phyloP scores from a whole-genome alignment of 202 grass and related monocot species.

The Setaria italica region DNA sequence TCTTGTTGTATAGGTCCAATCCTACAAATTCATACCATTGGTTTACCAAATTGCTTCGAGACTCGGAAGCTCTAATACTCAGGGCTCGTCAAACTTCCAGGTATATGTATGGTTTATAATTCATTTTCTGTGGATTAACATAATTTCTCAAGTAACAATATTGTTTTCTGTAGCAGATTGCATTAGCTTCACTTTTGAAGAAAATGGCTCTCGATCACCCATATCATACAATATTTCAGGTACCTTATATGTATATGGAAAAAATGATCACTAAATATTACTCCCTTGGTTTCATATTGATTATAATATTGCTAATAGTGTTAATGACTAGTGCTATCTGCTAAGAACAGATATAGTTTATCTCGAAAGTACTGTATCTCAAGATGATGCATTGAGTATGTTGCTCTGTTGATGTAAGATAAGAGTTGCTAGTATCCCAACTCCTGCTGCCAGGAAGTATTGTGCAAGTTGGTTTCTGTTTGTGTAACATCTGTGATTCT shows the following conservation, averaged over 20 bases:
- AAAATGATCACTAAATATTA: constrained; percentile 8
- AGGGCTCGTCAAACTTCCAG: constrained; percentile 84
- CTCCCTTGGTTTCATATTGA: neutral
- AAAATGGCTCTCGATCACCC: constrained; percentile 99
- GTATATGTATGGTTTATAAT: constrained; percentile 47
- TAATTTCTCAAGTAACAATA: constrained; percentile 36
- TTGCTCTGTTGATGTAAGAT: neutral
- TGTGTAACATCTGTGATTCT: neutral
- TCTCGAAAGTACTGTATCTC: neutral
- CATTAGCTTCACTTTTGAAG: constrained; percentile 87
- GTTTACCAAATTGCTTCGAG: constrained; percentile 98
- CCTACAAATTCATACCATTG: constrained; percentile 92
- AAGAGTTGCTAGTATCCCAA: neutral
- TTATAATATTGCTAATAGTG: neutral
- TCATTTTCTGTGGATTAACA: constrained; percentile 43
- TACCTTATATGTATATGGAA: constrained; percentile 43
- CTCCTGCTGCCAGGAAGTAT: neutral
- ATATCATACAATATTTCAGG: constrained; percentile 97
- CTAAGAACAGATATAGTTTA: neutral
- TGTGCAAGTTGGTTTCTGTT: neutral
- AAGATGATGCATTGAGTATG: too few species aligned
- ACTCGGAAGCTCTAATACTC: constrained; percentile 86
- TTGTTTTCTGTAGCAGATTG: constrained; percentile 59
- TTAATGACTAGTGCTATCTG: constrained; percentile 4
- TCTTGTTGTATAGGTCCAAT: constrained; percentile 66